A percentile compares a stretch with the other conserved stretches of the same genome.
These are phyloP conservation scores for Helenozyma rhizophorensis DNA, from an alignment of 805 yeast species.

Conservation along the genomic window DNA sequence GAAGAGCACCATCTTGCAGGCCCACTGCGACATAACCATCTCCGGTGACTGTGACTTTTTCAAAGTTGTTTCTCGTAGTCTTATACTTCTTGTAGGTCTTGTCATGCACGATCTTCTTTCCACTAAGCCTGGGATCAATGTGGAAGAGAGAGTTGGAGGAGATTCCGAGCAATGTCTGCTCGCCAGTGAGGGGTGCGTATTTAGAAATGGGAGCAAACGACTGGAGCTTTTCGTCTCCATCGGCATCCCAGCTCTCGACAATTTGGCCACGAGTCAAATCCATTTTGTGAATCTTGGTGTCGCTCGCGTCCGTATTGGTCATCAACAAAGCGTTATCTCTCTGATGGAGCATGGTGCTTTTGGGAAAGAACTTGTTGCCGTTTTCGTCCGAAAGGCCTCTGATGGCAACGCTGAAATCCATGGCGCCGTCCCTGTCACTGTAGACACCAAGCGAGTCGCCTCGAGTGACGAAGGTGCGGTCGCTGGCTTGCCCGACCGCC, in stretches of 20 bases:
- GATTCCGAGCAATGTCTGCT: conserved; percentile 70
- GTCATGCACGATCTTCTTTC: conserved; percentile 55
- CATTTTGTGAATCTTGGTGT: conserved; percentile 57
- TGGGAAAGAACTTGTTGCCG: conserved; percentile 51
- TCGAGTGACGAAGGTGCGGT: conserved; percentile 74
- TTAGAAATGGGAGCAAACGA: conserved; percentile 68
- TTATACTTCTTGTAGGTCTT: conserved; percentile 39
- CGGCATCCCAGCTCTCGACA: conserved; percentile 79
- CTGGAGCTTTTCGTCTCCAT: conserved; percentile 40
- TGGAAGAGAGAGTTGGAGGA: conserved; percentile 63
- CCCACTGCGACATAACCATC: conserved; percentile 75
- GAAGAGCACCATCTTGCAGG: conserved; percentile 67
- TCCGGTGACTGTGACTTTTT: conserved; percentile 65
- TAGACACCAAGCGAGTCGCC: conserved; percentile 81
- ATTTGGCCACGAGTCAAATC: conserved; percentile 76
- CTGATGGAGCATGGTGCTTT: conserved; percentile 69
- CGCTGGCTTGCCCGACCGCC: conserved; percentile 65
- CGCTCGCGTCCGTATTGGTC: conserved; percentile 44
- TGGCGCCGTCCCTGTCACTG: conserved; percentile 35
- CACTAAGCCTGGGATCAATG: conserved; percentile 70
- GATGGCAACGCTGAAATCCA: conserved; percentile 67
- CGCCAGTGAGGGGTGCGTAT: conserved; percentile 68
- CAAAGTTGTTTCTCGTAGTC: conserved; percentile 49
- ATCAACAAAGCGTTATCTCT: conserved; percentile 67
- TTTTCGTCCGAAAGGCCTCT: conserved; percentile 48